Base-by-base conservation (phyloP, 1,284 basidiomycete species). In the Phenoliferia sp. region DNA sequence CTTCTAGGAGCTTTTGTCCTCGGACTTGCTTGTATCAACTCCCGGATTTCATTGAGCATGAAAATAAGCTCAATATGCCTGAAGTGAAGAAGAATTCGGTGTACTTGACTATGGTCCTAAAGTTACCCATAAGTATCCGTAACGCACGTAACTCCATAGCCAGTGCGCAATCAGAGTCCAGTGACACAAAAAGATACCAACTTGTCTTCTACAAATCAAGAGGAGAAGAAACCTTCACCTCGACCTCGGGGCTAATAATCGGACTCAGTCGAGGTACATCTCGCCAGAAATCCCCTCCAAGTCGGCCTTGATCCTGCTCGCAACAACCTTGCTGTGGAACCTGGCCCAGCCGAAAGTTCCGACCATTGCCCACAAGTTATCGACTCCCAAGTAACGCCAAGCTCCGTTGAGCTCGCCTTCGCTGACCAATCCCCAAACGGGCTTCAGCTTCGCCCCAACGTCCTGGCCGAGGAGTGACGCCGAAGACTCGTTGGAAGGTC, bases 311-410 rank as follows among this genome's bases (percentile, higher is more conserved):
- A 73, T 73, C 36, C 67, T 63, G 4, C 65, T 29, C 6, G 71
- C 69, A 5, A 69, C 54, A 6, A 64, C 15, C 44, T 67, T 64
- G 29, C 35, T 35, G 50, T 57, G n/a, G 31, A 35, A 34, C 15
- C 69, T 34, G 16, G 71, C 69, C 39, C 68, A 67, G 62, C 65
- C 67, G 61, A 73, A 61, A 62, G 70, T 73, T 34, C 71, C 66
- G 85, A 82, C 81, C 28, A 85, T 83, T 73, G 81, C 83, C 83
- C 85, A 88, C 56, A 85, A 69, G 31, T 83, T 81, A 19, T 80
- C 80, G 3, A 85, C 76, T 16, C 85, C 85, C 32, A 81, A 26
- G 50, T 10, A 54, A n/a, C 50, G n/a, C 50, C 50, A 54, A 7
- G n/a, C 50, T n/a, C 50, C 50, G 22, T 9, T 54, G 15, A 86